Evolutionary conservation across 192 early-diverging fungal genomes (phyloP), one percentile per base, ranked within the genome.

Genomic region (Coemansia sp.): DNA sequence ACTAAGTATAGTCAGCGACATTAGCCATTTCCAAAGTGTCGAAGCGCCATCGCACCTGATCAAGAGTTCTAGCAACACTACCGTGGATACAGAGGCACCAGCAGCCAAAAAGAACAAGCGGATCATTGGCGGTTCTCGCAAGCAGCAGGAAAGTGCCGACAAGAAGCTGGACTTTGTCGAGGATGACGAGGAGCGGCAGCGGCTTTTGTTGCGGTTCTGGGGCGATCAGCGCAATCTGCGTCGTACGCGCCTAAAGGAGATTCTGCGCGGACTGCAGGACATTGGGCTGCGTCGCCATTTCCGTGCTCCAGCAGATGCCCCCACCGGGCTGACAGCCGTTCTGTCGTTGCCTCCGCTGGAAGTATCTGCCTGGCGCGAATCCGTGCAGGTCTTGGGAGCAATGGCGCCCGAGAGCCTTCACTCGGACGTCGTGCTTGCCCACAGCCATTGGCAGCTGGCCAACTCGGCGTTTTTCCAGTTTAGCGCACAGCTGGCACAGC

Each of bases 171-270:
- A 54, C 54, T 60, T 58, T 26, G 43, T 69, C 10, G 66, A 68
- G 26, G 75, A 78, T 16, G 75, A 71, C 20, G 69, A 78, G 40
- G 75, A 78, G 65, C 56, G 68, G 4, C 75, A 78, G 60, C 46
- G 53, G 17, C 40, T 34, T 12, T 53, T 67, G 6, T 36, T 48
- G 52, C 63, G 51, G 53, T 78, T 78, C 69, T 78, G 75, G 75
- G 75, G 68, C 60, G 68, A 78, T 47, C 75, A 78, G 69, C 67
- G 69, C 53, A 70, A 78, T 45, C 56, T 71, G 37, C 67, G 69
- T 0, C 75, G 69, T 46, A 67, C 67, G 60, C 60, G 67, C 0
- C 56, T 78, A 12, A 71, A 67, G 60, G 75, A 78, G 43, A 78
- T 78, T 18, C 63, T 78, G 20, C 53, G 52, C 41, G 69, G 40